phyloP scores from a whole-genome alignment of 2,329 filamentous ascomycete species.

The Phaeoacremonium minimum region DNA sequence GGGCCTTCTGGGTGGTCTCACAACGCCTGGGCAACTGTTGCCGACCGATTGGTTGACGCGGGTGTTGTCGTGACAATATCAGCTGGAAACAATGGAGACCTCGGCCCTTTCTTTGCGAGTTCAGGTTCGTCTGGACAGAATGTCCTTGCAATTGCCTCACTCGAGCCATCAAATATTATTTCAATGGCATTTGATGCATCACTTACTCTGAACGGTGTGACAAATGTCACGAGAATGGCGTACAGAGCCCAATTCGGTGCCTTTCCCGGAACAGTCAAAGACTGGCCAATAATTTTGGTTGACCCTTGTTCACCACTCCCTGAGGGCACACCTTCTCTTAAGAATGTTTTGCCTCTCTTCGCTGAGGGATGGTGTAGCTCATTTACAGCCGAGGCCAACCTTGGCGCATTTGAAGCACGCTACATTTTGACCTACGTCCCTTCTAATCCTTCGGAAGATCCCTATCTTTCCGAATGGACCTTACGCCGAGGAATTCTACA shows the following conservation, averaged over 20 bases:
- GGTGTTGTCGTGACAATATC: slow-evolving; percentile 7
- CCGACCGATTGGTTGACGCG: slow-evolving; percentile 7
- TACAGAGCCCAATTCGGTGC: slow-evolving; percentile 28
- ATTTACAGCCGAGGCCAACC: neutral
- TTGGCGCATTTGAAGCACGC: neutral
- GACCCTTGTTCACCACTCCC: slow-evolving; percentile 22
- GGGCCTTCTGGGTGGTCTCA: slow-evolving; percentile 5
- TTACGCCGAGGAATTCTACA: neutral
- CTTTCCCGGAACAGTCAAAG: slow-evolving; percentile 26
- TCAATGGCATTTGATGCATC: slow-evolving; percentile 10
- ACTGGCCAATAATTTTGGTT: slow-evolving; percentile 20
- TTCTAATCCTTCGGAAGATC: neutral
- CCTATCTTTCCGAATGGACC: neutral
- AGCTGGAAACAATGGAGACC: slow-evolving; percentile 5
- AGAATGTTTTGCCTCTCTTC: slow-evolving; percentile 16
- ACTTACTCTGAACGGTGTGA: slow-evolving; percentile 3
- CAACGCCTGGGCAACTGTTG: slow-evolving; percentile 9
- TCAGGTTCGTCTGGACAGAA: slow-evolving; percentile 6
- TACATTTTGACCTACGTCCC: neutral
- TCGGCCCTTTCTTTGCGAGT: slow-evolving; percentile 5
- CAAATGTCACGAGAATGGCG: slow-evolving; percentile 15
- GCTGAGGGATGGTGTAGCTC: neutral
- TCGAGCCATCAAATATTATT: slow-evolving; percentile 7
- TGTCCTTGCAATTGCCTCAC: slow-evolving; percentile 3
- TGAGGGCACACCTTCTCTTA: slow-evolving; percentile 13